Evolutionary conservation across 306 rosid species (phyloP), one percentile per base, ranked within the genome.

Genomic region (Inga laurina): DNA sequence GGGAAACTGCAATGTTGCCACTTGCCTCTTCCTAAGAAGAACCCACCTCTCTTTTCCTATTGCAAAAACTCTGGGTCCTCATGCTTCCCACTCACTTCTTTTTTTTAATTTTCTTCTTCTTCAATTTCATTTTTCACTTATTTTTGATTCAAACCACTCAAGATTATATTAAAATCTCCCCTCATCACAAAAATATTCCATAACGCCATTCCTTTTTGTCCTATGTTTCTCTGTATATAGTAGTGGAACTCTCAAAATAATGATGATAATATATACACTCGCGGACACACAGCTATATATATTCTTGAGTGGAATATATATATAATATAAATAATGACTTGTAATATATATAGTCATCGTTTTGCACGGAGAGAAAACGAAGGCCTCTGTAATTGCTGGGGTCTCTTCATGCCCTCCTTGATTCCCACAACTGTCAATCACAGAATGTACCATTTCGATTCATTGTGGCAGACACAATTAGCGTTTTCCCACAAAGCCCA

Each of bases 381-480:
- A 86, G 86, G 57, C 91, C 81, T 52, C 69, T 30, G 74, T 74
- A 84, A 73, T 79, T 86, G 91, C 66, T 76, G 35, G 85, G 75
- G 88, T 88, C 91, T 72, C 87, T 88, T 86, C 89, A 67, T 88
- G 91, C 80, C 83, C 45, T 83, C 18, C 13, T 81, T 88, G 87
- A 88, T 88, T 81, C 91, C 89, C 83, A 86, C 91, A 84, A 56
- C 62, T 57, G 78, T 88, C 79, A 80, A 65, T 84, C 86, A 54
- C 51, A 71, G 24, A 65, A 34, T 71, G 81, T 72, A 46, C 74
- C 52, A 78, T 44, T 46, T 19, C 78, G 69, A 62, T 81, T 67
- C 69, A 77, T 21, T 4, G 89, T 89, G 91, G 91, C 91, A 82
- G 91, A 89, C 91, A 88, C 66, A 78, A 84, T 88, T 76, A 88